Evolutionary conservation across 23 red algal genomes (phyloP), one percentile per base, ranked within the genome.

Genomic region (Chondrus crispus): DNA sequence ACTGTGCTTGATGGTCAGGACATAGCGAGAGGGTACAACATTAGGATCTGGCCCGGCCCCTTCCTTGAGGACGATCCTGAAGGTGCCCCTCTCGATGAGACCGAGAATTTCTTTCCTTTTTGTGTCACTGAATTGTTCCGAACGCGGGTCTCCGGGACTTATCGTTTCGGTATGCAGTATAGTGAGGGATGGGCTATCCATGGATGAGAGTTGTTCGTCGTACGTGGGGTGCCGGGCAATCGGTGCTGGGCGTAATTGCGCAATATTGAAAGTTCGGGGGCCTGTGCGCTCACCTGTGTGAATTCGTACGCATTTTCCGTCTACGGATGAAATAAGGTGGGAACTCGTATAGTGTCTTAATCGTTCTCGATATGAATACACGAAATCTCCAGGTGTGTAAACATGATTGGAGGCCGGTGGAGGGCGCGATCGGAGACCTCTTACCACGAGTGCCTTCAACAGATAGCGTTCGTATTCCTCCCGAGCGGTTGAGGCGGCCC

Each of bases 31-130:
- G 4, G 55, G 29, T 4, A 86, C 9, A 26, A 86, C 47, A 8
- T 10, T 86, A 4, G 54, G 24, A 48, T 43, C 43, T 66, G 33
- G 11, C 10, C 55, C 55, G 24, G 38, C 55, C 16, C 69, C 82
- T 22, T 26, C n/a, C 30, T 39, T n/a, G n/a, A n/a, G n/a, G n/a
- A n/a, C n/a, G n/a, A n/a, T n/a, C 13, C 24, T 16, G 28, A 68
- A 86, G 36, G 82, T 86, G 20, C 82, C 54, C 4, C 82, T 5
- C 33, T 71, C 38, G n/a, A 86, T 40, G 38, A 86, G 54, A 68
- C 54, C 46, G 4, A 68, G 33, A 49, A 71, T 29, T 44, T 86
- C 8, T 69, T 66, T 71, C 9, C 82, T 53, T 48, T 86, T 86
- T 19, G 82, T 58, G 10, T 38, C 30, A 50, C 30, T 47, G 30